phyloP scores from a whole-genome alignment of 306 rosid genomes.

The Dalbergia oliveri region DNA sequence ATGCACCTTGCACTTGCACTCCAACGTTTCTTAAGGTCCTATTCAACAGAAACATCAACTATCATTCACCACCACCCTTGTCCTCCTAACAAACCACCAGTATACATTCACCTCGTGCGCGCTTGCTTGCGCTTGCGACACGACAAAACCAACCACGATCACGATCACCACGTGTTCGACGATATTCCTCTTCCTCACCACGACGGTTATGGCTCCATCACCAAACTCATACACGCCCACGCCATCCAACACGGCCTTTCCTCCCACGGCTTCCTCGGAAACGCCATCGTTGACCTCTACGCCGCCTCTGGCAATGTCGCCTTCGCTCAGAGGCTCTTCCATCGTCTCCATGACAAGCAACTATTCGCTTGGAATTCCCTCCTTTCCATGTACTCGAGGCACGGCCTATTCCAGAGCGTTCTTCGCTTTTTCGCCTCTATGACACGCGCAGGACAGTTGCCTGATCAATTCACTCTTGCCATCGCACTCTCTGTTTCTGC shows the following conservation, averaged over 20 bases:
- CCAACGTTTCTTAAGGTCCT: not conserved
- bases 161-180: conserved; percentile 50
- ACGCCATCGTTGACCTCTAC: conserved; percentile 63
- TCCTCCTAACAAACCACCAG: not conserved
- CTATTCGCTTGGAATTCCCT: conserved; percentile 73
- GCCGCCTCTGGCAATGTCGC: conserved; percentile 61
- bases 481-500: conserved; percentile 69
- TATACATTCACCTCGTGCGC: conserved; percentile 34
- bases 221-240: conserved; percentile 59
- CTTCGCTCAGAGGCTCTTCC: conserved; percentile 61
- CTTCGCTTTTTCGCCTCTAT: conserved; percentile 53
- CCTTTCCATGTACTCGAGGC: conserved; percentile 62
- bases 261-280: conserved; percentile 60
- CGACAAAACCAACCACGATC: conserved; percentile 14
- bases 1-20: not conserved
- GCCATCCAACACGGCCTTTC: conserved; percentile 54
- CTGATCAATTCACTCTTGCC: conserved; percentile 68
- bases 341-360: conserved; percentile 56
- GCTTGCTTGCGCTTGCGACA: conserved; percentile 40
- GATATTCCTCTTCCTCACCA: conserved; percentile 40
- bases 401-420: conserved; percentile 46
- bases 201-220: not conserved
- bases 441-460: conserved; percentile 48
- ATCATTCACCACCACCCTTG: not conserved
- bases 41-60: not conserved